phyloP scores from a whole-genome alignment of 2,329 filamentous ascomycete genomes.

The Diaporthe vexans region DNA sequence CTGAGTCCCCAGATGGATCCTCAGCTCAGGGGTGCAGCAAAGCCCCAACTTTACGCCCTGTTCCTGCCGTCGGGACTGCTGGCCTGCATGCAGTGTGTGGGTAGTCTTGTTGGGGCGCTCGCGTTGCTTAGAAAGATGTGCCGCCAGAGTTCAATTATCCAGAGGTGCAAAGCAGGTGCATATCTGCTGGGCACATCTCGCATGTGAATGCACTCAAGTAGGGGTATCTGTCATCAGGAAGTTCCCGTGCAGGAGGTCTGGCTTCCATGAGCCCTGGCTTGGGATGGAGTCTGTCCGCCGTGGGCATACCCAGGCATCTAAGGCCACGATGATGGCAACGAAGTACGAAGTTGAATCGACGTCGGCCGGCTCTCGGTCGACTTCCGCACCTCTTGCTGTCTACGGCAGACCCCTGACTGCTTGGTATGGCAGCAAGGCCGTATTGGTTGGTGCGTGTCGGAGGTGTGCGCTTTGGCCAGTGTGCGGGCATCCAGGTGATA shows the following conservation, averaged over 20 bases:
- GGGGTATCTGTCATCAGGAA: background rate
- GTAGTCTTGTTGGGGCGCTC: background rate
- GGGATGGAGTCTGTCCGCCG: background rate
- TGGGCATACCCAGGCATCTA: background rate
- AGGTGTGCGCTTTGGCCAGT: slow-evolving; percentile 18
- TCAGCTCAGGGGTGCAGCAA: slow-evolving; percentile 40
- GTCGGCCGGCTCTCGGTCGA: slow-evolving; percentile 30
- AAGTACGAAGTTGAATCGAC: slow-evolving; percentile 20
- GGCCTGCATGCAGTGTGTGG: slow-evolving; percentile 21
- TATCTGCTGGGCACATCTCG: background rate
- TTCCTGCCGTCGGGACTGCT: slow-evolving; percentile 34
- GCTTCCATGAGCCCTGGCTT: background rate
- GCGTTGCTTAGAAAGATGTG: background rate
- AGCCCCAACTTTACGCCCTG: slow-evolving; percentile 11
- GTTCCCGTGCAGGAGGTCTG: background rate
- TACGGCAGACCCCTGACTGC: slow-evolving; percentile 12
- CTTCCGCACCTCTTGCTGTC: slow-evolving; percentile 21
- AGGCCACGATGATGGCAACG: slow-evolving; percentile 18
- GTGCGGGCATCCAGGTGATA: slow-evolving; percentile 24
- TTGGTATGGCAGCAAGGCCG: slow-evolving; percentile 15
- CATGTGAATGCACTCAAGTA: background rate
- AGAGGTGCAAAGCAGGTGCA: background rate
- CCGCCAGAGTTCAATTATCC: background rate
- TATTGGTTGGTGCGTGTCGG: slow-evolving; percentile 9
- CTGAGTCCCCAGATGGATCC: slow-evolving; percentile 33